Evolutionary conservation across 177 flowering plant genomes (phyloP).

Genomic region (Telopea speciosissima): DNA sequence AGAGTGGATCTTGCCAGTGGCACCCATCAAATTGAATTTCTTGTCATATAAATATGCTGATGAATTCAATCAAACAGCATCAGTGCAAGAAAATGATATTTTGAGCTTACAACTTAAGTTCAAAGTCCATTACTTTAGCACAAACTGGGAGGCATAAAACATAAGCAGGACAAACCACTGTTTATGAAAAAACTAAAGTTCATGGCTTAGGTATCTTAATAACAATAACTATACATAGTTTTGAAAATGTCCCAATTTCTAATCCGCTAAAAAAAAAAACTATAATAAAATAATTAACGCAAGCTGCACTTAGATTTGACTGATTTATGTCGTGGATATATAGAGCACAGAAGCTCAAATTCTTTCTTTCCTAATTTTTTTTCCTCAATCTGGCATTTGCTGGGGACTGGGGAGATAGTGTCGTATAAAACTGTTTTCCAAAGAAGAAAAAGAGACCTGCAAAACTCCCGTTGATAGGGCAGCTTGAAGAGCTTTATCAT

Average conservation of each 20-base stretch:
- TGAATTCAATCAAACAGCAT: too few relatives aligned
- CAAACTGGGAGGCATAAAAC: too few relatives aligned
- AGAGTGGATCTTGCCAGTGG: too few relatives aligned
- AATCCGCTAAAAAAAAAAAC: background rate
- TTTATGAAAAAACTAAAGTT: background rate
- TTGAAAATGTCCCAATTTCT: background rate
- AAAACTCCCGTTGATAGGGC: slow-evolving; percentile 79
- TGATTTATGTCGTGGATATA: background rate
- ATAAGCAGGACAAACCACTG: background rate
- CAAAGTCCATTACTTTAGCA: too few relatives aligned
- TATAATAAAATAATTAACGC: background rate
- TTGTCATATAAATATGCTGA: too few relatives aligned
- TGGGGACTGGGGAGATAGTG: background rate
- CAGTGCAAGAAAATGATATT: too few relatives aligned
- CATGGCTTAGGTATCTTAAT: background rate
- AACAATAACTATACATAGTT: background rate
- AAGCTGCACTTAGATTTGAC: background rate
- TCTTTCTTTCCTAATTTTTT: too few relatives aligned
- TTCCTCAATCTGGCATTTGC: background rate
- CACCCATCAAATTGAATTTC: too few relatives aligned
- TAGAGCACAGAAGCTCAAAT: too few relatives aligned
- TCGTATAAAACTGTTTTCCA: background rate
- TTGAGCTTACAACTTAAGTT: too few relatives aligned
- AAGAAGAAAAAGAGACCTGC: slow-evolving; percentile 50
- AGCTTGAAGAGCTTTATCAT: slow-evolving; percentile 76